phyloP scores from a whole-genome alignment of 169 alveolate species.

The Plasmodium cynomolgi region DNA sequence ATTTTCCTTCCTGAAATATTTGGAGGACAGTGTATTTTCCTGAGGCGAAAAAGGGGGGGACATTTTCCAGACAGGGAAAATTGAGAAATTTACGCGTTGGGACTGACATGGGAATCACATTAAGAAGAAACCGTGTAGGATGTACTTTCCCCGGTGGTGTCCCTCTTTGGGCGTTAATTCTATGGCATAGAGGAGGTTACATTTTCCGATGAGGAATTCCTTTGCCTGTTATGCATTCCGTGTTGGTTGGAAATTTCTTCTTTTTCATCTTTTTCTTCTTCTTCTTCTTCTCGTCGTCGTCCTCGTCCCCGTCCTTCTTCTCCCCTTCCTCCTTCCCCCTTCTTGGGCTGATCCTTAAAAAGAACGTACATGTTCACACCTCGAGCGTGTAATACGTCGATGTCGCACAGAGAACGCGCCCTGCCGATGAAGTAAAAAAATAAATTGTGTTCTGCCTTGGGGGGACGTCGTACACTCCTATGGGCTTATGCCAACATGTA shows the following conservation, averaged over 20 bases:
- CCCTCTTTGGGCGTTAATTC: not conserved
- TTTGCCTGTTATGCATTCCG: not conserved
- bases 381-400: not conserved
- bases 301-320: no score
- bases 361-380: conserved; percentile 42
- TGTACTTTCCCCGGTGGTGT: not conserved
- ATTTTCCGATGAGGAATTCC: conserved; percentile 55
- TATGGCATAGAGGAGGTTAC: not conserved
- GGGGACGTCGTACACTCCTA: not conserved
- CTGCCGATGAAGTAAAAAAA: not conserved
- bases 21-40: conserved; percentile 62
- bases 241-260: not conserved
- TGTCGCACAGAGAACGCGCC: not conserved
- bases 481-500: not conserved
- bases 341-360: conserved; percentile 54
- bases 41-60: not conserved
- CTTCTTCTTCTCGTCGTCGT: not conserved
- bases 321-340: conserved; percentile 36
- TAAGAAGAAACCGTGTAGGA: not conserved
- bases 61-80: conserved; percentile 1
- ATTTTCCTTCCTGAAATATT: conserved; percentile 65
- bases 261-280: not conserved
- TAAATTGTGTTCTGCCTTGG: not conserved
- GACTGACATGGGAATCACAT: not conserved
- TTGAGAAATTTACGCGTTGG: not conserved